Evolutionary conservation across 352 stramenopile genomes (phyloP).

Genomic region (Pythium volutum): DNA sequence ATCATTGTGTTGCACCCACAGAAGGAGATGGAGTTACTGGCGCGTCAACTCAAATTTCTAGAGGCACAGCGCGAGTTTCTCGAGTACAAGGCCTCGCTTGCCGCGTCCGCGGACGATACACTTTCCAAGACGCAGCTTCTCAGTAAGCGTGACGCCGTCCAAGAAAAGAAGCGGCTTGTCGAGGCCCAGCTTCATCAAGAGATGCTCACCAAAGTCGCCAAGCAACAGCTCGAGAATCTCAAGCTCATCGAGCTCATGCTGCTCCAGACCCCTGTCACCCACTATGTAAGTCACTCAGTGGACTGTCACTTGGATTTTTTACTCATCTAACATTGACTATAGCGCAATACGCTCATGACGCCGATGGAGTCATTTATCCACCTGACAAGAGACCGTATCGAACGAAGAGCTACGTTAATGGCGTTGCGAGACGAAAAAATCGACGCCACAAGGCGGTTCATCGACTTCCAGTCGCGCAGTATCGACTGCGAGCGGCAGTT

Average conservation of each 20-base stretch:
- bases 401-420: conserved; percentile 40
- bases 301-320: too few species aligned
- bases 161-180: conserved; percentile 32
- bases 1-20: background rate
- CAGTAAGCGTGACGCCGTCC: conserved; percentile 13
- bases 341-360: conserved; percentile 63
- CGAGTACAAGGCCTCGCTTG: conserved; percentile 37
- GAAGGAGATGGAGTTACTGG: conserved; percentile 36
- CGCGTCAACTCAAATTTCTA: conserved; percentile 48
- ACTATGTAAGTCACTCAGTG: conserved; percentile 62
- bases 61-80: conserved; percentile 57
- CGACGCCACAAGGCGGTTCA: conserved; percentile 34
- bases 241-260: conserved; percentile 39
- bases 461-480: conserved; percentile 44
- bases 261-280: conserved; percentile 40
- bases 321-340: background rate
- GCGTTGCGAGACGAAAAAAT: conserved; percentile 52
- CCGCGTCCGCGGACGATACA: background rate
- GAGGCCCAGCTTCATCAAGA: conserved; percentile 26
- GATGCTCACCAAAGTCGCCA: conserved; percentile 33
- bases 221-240: conserved; percentile 43
- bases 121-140: conserved; percentile 10
- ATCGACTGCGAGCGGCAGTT: conserved; percentile 56
- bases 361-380: conserved; percentile 68
- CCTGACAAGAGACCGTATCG: conserved; percentile 34